phyloP scores from a whole-genome alignment of 345 rosid species.

The Laguncularia racemosa region DNA sequence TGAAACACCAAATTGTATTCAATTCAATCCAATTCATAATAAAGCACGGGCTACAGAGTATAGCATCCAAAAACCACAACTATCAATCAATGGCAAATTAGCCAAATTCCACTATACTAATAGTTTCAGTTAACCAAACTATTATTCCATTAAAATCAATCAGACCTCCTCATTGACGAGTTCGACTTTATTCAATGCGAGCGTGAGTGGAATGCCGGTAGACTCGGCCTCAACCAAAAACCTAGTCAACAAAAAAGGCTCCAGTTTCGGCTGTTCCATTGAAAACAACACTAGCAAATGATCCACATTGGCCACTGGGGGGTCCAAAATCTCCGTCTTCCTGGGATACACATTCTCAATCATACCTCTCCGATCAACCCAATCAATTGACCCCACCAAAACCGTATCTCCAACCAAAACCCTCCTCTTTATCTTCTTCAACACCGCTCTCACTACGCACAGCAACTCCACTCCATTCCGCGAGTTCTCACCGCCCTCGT shows the following conservation, averaged over 20 bases:
- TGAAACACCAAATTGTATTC: no score
- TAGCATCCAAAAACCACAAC: background rate
- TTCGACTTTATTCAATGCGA: constrained; percentile 72
- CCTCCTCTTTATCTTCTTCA: constrained; percentile 89
- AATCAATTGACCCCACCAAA: constrained; percentile 77
- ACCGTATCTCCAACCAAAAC: constrained; percentile 89
- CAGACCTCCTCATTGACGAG: constrained; percentile 62
- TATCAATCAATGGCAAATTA: background rate
- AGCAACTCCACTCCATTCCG: constrained; percentile 57
- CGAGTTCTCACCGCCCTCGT: constrained; percentile 7
- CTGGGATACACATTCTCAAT: constrained; percentile 85
- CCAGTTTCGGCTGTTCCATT: constrained; percentile 65
- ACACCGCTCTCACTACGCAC: constrained; percentile 80
- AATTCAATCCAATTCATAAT: no score
- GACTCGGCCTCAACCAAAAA: constrained; percentile 91
- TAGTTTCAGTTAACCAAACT: no score
- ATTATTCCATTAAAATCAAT: background rate
- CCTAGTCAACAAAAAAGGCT: constrained; percentile 72
- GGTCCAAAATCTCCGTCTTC: constrained; percentile 53
- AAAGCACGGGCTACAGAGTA: no score
- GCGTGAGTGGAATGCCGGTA: constrained; percentile 65
- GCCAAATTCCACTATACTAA: background rate
- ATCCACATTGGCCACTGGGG: constrained; percentile 90
- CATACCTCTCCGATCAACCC: constrained; percentile 80
- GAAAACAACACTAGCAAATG: constrained; percentile 76